Conservation (phyloP, 2,329 filamentous ascomycete genomes). For the Raffaelea ambrosiae region DNA sequence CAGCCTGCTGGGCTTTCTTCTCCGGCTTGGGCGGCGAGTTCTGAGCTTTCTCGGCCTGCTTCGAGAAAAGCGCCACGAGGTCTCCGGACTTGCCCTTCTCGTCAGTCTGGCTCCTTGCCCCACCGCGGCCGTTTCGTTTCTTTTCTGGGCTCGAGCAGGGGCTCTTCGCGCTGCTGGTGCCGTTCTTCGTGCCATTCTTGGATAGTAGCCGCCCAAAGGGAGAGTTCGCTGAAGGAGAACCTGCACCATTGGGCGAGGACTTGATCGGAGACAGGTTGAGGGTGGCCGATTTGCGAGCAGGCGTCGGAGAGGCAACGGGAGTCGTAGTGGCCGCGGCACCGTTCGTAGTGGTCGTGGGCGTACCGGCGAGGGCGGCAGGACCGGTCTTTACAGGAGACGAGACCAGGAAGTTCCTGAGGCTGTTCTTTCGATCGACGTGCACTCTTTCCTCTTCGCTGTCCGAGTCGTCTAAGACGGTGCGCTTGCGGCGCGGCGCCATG, state of each 20-base stretch:
- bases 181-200: conserved; percentile 9
- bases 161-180: conserved; percentile 20
- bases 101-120: conserved; percentile 23
- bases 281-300: conserved; percentile 24
- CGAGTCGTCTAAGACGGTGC: conserved; percentile 43
- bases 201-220: conserved; percentile 8
- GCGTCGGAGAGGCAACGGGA: conserved; percentile 31
- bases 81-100: conserved; percentile 48
- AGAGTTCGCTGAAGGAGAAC: conserved; percentile 3
- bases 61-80: conserved; percentile 52
- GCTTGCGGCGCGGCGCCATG: conserved; percentile 53
- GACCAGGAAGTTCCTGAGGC: conserved; percentile 43
- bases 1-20: conserved; percentile 12
- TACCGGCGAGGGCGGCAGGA: background rate
- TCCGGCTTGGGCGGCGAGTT: conserved; percentile 18
- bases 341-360: conserved; percentile 16
- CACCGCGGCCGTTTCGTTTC: conserved; percentile 11
- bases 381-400: conserved; percentile 34
- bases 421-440: conserved; percentile 28
- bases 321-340: conserved; percentile 6
- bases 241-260: conserved; percentile 3
- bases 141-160: conserved; percentile 39
- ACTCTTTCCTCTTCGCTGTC: conserved; percentile 39
- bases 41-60: conserved; percentile 44
- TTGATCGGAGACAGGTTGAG: conserved; percentile 2